Conservation (phyloP, 108 stramenopile species). For the Cyclostephanos invisitatus region DNA sequence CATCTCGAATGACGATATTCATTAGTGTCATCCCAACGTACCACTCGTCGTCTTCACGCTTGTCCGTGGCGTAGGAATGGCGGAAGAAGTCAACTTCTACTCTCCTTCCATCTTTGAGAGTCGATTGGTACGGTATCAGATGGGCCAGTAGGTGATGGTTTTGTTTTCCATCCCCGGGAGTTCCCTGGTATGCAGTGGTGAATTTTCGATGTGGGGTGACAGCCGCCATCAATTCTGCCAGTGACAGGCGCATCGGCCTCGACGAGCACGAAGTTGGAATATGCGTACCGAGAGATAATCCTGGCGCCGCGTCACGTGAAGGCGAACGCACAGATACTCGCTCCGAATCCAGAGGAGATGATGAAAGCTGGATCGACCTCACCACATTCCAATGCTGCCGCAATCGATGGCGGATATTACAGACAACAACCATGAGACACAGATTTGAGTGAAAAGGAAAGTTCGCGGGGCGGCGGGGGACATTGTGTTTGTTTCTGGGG, state of each 20-base stretch:
- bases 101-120: slow-evolving; percentile 33
- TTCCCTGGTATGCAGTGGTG: slow-evolving; percentile 61
- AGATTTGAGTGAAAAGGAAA: no score
- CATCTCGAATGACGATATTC: slow-evolving; percentile 64
- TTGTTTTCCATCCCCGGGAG: slow-evolving; percentile 47
- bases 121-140: slow-evolving; percentile 40
- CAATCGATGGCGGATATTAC: not conserved
- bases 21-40: slow-evolving; percentile 54
- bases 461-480: no score
- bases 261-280: not conserved
- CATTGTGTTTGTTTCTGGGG: no score
- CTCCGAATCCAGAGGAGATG: not conserved
- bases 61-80: slow-evolving; percentile 10
- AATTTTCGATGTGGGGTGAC: slow-evolving; percentile 12
- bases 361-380: not conserved
- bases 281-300: not conserved
- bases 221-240: not conserved
- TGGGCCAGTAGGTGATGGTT: slow-evolving; percentile 41
- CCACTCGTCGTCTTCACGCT: slow-evolving; percentile 53
- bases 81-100: slow-evolving; percentile 51
- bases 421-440: not conserved
- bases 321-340: not conserved
- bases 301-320: not conserved
- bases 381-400: not conserved
- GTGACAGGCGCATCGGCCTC: not conserved